phyloP scores from a whole-genome alignment of 108 stramenopile species.

The Thalassiosira profunda region DNA sequence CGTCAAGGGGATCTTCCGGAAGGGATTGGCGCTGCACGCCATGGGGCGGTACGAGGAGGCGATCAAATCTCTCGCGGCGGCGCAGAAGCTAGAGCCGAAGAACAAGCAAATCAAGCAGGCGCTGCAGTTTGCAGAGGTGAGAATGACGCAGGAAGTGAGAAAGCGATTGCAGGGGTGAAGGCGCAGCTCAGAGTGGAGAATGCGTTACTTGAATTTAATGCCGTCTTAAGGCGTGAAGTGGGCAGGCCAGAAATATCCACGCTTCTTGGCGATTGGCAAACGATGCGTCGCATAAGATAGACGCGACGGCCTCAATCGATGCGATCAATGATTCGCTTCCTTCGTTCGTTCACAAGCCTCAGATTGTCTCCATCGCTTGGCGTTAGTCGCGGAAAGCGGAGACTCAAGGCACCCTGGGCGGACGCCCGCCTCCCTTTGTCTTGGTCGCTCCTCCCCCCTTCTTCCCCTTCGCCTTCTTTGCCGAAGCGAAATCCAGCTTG shows the following conservation, averaged over 20 bases:
- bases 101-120: constrained; percentile 95
- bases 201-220: not conserved
- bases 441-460: not conserved
- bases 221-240: no score
- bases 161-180: constrained; percentile 66
- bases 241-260: no score
- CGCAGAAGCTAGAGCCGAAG: constrained; percentile 89
- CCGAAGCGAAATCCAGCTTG: constrained; percentile 12
- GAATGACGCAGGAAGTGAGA: constrained; percentile 84
- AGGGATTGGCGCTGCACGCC: constrained; percentile 90
- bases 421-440: no score
- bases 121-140: constrained; percentile 91
- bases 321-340: no score
- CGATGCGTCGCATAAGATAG: no score
- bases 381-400: no score
- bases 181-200: not conserved
- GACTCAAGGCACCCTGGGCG: no score
- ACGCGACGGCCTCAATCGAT: no score
- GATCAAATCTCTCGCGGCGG: constrained; percentile 70
- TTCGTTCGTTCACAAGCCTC: no score
- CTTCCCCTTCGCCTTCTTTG: not conserved
- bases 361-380: no score
- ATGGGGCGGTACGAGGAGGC: constrained; percentile 88
- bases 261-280: no score
- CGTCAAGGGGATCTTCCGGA: constrained; percentile 90